phyloP scores from a whole-genome alignment of 2,329 filamentous ascomycete species.

The Penicillium sp. region DNA sequence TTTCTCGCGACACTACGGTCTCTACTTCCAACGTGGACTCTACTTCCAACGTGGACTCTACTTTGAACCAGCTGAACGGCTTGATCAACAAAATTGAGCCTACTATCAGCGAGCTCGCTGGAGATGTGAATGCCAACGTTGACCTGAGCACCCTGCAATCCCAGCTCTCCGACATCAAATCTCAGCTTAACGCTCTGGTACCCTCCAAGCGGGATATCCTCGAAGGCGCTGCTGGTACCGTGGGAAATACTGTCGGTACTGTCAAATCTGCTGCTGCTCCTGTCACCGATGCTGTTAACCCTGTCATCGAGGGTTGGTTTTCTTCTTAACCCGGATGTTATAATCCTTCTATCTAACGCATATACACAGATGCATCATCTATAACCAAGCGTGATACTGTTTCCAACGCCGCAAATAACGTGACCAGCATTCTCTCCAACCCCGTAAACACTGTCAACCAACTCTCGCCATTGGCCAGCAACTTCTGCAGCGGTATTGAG shows the following conservation, averaged over 20 bases:
- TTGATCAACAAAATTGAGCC: constrained; percentile 12
- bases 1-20: constrained; percentile 22
- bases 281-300: not conserved
- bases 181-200: constrained; percentile 11
- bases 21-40: constrained; percentile 19
- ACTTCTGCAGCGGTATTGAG: constrained; percentile 10
- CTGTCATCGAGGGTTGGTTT: constrained; percentile 4
- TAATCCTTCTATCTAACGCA: not conserved
- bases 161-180: constrained; percentile 16
- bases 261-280: not conserved
- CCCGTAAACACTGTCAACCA: constrained; percentile 4
- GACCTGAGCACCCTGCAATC: constrained; percentile 7
- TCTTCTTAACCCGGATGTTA: not conserved
- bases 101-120: not conserved
- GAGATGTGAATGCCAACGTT: not conserved
- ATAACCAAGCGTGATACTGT: constrained; percentile 8
- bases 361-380: not conserved
- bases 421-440: constrained; percentile 5
- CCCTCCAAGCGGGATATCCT: constrained; percentile 11
- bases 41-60: constrained; percentile 18
- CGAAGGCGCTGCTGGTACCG: not conserved
- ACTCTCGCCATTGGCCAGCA: constrained; percentile 9
- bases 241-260: constrained; percentile 5
- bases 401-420: not conserved
- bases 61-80: constrained; percentile 14